Evolutionary conservation across 441 rosid species (phyloP), one percentile per base, ranked within the genome.

Genomic region (Pelargonium citronellum): DNA sequence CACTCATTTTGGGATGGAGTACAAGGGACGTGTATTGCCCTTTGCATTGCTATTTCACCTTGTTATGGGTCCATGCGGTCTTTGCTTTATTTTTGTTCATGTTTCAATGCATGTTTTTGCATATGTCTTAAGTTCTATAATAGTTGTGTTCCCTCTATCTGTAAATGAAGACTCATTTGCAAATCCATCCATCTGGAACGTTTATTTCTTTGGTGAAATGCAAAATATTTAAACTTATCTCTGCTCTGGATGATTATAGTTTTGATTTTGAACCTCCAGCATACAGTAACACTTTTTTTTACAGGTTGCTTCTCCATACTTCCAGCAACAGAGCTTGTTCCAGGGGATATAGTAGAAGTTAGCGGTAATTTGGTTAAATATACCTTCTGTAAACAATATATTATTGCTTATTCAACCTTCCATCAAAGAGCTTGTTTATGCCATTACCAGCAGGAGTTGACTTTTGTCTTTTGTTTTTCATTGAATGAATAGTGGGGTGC

Each of bases 281-380:
- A 7, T 58, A 9, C 63, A 46, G 51, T 10, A 58, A 70, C 75
- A 71, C 68, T 73, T 64, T 41, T 75, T 41, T 75, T 76, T 57
- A 74, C 88, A 95, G 99, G 99, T 77, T 92, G 96, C 82, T 95
- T 95, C 74, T 92, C 99, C 72, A 95, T 95, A 71, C 87, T 95
- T 76, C 89, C 96, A 60, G 97, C 98, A 76, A 78, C 99, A 64
- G 98, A 92, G 71, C 87, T 95, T 79, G 99, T 95, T 73, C 93
- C 96, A 30, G 99, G 99, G 64, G 99, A 95, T 82, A 81, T 95
- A 66, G 97, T 95, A 79, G 99, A 95, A 87, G 90, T 95, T 69
- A 80, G 84, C 77, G 97, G 99, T 90, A 81, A 75, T 86, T 78
- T 64, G 46, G 66, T 75, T 55, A 66, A 70, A 66, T 62, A 62